Conservation (phyloP, 345 rosid genomes). For the Dipteronia sinensis region DNA sequence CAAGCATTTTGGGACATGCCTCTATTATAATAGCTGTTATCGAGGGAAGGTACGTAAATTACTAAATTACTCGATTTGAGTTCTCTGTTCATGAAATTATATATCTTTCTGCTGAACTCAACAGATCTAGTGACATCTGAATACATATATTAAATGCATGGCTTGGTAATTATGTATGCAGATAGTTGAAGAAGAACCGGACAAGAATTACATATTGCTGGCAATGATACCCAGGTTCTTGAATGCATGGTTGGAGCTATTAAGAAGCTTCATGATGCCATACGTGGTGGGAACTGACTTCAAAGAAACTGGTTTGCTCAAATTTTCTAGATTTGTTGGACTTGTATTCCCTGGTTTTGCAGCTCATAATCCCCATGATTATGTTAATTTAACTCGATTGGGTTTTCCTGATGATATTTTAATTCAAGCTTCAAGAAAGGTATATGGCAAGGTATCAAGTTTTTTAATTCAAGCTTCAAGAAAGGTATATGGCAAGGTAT, state of each 20-base stretch:
- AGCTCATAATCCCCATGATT: constrained; percentile 42
- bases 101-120: too few species aligned
- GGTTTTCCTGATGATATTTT: constrained; percentile 20
- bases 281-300: constrained; percentile 39
- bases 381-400: constrained; percentile 38
- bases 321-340: constrained; percentile 29
- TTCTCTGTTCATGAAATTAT: too few species aligned
- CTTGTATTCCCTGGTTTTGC: constrained; percentile 38
- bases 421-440: neutral
- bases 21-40: constrained; percentile 57
- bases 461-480: constrained; percentile 5
- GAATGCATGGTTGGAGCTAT: constrained; percentile 46
- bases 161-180: neutral
- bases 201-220: constrained; percentile 38
- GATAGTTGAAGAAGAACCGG: constrained; percentile 42
- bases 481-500: too few species aligned
- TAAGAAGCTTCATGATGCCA: constrained; percentile 40
- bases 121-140: too few species aligned
- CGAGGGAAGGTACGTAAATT: constrained; percentile 32
- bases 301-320: constrained; percentile 39
- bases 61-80: too few species aligned
- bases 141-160: neutral
- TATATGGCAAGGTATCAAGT: too few species aligned
- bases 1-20: constrained; percentile 69
- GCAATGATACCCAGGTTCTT: constrained; percentile 29